Evolutionary conservation across 2,329 filamentous ascomycete genomes (phyloP).

Genomic region (Laburnicola sp.): DNA sequence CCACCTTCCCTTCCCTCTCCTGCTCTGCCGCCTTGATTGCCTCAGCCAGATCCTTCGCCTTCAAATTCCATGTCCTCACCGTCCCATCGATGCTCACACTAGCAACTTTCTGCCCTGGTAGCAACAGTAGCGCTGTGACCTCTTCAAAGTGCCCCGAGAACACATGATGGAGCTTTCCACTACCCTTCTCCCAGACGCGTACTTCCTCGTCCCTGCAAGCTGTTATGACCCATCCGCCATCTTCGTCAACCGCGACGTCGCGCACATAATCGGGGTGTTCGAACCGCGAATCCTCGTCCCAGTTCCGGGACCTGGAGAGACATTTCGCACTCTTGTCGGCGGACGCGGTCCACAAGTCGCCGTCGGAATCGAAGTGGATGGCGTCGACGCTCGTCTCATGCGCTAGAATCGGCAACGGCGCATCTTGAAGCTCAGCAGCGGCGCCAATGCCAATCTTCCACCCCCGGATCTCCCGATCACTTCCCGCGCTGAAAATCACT

Average conservation of each 20-base stretch:
- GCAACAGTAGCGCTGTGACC: constrained; percentile 75
- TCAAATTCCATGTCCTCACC: constrained; percentile 79
- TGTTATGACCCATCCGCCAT: constrained; percentile 78
- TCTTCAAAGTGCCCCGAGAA: constrained; percentile 90
- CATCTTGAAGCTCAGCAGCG: constrained; percentile 33
- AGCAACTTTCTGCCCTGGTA: constrained; percentile 62
- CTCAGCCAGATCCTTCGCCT: constrained; percentile 61
- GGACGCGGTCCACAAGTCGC: constrained; percentile 88
- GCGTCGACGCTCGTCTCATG: constrained; percentile 92
- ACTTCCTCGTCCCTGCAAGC: constrained; percentile 90
- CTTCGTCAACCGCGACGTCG: constrained; percentile 70
- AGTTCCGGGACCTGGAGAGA: constrained; percentile 68
- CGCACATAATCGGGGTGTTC: constrained; percentile 88
- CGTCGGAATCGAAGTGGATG: constrained; percentile 70
- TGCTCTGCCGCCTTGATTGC: constrained; percentile 56
- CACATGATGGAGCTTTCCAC: constrained; percentile 71
- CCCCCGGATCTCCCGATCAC: constrained; percentile 65
- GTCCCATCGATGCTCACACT: constrained; percentile 92
- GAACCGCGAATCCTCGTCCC: constrained; percentile 71
- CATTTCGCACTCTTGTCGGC: constrained; percentile 88
- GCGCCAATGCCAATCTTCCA: constrained; percentile 62
- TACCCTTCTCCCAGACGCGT: constrained; percentile 79
- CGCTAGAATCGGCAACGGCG: constrained; percentile 64
- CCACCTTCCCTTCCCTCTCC: constrained; percentile 52
- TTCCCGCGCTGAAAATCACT: constrained; percentile 74